Percentiles rank a stretch among this genome's conserved stretches.
phyloP scores from a whole-genome alignment of 1,139 yeast genomes.

The Geotrichum aggregatum region DNA sequence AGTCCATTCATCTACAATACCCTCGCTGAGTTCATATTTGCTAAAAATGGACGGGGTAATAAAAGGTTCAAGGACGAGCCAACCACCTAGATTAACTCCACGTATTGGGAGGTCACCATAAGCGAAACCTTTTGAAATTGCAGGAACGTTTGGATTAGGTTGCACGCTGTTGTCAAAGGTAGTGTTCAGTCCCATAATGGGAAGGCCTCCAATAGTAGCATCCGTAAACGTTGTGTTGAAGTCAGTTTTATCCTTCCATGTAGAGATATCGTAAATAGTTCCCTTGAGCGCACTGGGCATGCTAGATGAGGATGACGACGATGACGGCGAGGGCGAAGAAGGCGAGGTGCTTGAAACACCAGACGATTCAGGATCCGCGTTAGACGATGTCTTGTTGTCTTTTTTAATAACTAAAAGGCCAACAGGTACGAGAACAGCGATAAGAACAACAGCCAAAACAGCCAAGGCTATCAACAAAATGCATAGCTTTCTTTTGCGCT shows the following conservation, averaged over 20 bases:
- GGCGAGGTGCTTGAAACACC: not conserved
- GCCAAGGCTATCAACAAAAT: constrained; percentile 23
- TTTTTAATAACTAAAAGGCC: constrained; percentile 34
- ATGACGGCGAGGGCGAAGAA: constrained; percentile 1
- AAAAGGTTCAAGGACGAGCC: constrained; percentile 81
- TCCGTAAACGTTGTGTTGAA: constrained; percentile 40
- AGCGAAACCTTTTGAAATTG: constrained; percentile 38
- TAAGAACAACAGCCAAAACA: constrained; percentile 27
- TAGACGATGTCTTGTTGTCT: constrained; percentile 1
- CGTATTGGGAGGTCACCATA: constrained; percentile 51
- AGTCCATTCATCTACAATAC: constrained; percentile 38
- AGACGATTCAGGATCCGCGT: constrained; percentile 5
- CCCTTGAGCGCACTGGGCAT: constrained; percentile 32
- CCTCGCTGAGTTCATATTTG: constrained; percentile 32
- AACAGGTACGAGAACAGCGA: constrained; percentile 35
- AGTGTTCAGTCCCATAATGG: constrained; percentile 38
- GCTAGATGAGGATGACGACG: constrained; percentile 4
- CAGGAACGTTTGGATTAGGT: constrained; percentile 34
- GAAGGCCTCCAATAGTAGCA: constrained; percentile 38
- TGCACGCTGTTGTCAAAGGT: constrained; percentile 34
- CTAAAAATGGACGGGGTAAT: constrained; percentile 79
- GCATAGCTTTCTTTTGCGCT: constrained; percentile 19
- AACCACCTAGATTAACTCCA: constrained; percentile 88
- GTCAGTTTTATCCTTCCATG: constrained; percentile 38
- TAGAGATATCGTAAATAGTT: constrained; percentile 34